Percentiles rank a stretch among this genome's conserved stretches.
Conservation (phyloP, 225 moss, liverwort and hornwort species). For the Sphagnum tenellum region DNA sequence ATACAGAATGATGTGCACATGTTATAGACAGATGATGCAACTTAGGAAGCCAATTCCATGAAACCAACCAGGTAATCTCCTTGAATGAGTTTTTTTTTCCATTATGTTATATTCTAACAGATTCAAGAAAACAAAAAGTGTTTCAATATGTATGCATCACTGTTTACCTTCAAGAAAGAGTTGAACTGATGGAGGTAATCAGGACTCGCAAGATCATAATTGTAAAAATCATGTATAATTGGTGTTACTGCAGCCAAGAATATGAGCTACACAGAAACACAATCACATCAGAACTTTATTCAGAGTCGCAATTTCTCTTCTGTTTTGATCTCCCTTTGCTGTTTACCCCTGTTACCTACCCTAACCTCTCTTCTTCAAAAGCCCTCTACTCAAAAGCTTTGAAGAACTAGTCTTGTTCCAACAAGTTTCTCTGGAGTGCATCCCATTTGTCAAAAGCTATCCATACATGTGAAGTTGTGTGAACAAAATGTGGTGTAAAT, state of each 20-base stretch:
- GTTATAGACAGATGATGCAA: not conserved
- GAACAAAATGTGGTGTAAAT: no score
- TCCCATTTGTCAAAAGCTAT: no score
- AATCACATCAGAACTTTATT: no score
- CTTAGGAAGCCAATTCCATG: not conserved
- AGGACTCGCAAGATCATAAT: slow-evolving; percentile 71
- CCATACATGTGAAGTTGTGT: no score
- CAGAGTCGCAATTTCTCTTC: no score
- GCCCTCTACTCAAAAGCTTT: no score
- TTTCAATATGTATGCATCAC: not conserved
- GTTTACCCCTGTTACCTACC: no score
- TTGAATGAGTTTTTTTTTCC: not conserved
- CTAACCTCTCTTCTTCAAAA: no score
- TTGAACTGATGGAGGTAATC: slow-evolving; percentile 83
- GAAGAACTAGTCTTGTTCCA: no score
- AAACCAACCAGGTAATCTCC: not conserved
- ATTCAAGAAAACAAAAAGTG: not conserved
- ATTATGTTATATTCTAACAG: not conserved
- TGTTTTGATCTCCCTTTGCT: no score
- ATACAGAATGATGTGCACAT: slow-evolving; percentile 9
- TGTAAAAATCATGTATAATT: slow-evolving; percentile 97
- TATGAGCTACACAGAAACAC: slow-evolving; percentile 42
- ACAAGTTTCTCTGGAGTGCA: no score
- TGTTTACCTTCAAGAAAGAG: slow-evolving; percentile 74
- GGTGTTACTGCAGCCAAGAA: slow-evolving; percentile 81